Evolutionary conservation across 306 rosid genomes (phyloP), one percentile per base, ranked within the genome.

Genomic region (Rosa multiflora): DNA sequence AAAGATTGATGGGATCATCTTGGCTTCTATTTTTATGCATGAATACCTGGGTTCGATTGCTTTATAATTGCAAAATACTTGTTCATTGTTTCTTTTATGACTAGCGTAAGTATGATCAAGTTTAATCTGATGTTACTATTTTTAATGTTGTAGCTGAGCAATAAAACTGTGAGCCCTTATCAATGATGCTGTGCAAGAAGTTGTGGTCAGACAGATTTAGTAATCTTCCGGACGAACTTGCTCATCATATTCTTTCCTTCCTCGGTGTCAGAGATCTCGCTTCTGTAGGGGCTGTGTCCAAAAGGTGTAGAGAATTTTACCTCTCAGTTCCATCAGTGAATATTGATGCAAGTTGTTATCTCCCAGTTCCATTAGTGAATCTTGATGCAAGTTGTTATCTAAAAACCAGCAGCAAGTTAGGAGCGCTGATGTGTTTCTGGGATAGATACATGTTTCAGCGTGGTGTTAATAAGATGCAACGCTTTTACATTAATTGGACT

Each of bases 161-260:
- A n/a, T 56, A 8, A n/a, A n/a, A 18, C 23, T 20, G 26, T 7
- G 3, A 55, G 8, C 58, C 58, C n/a, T 52, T 55, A 21, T 3
- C 11, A 59, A 59, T 59, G 66, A 59, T 10, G 66, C 1, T 11
- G 66, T 9, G 35, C 66, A 59, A 59, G 66, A 21, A 23, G 15
- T 23, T 59, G 10, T 21, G 35, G 66, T 21, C 40, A 17, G 77
- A 74, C 67, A 53, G 52, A 39, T 74, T 74, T 29, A 76, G 53
- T 35, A 18, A 46, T 48, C 40, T 63, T 49, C 73, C 73, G 1
- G 72, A 62, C 18, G 18, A 63, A 46, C 48, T 76, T 46, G 61
- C 62, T 64, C 62, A 63, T 35, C 43, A 63, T 18, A 37, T 76
- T 76, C 53, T 76, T 11, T 63, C 79, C 61, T 76, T 63, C 23